Percentiles rank a stretch among this genome's conserved stretches.
Evolutionary conservation across 2,329 filamentous ascomycete species (phyloP).

Genomic region (Intubia oerlemansii): DNA sequence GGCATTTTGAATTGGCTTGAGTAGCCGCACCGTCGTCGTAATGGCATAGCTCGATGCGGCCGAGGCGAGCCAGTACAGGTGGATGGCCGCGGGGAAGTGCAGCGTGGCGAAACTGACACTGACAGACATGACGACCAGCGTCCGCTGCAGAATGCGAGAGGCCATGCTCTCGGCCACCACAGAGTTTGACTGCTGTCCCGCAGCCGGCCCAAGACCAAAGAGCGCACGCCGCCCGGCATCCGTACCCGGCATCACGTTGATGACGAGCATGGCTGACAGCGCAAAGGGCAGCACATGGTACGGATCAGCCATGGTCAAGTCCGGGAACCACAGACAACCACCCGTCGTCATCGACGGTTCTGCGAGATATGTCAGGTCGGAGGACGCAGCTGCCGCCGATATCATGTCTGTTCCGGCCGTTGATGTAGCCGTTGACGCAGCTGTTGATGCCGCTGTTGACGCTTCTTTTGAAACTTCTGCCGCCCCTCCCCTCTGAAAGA

Average conservation of each 20-base stretch:
- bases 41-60: constrained; percentile 10
- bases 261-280: constrained; percentile 15
- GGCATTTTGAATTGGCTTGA: constrained; percentile 10
- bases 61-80: constrained; percentile 22
- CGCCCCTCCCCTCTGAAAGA: constrained; percentile 9
- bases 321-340: constrained; percentile 32
- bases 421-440: constrained; percentile 1
- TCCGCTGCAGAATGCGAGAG: constrained; percentile 10
- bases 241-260: constrained; percentile 14
- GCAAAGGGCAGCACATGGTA: constrained; percentile 23
- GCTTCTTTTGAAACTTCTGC: constrained; percentile 1
- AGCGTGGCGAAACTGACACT: constrained; percentile 16
- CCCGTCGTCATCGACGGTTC: constrained; percentile 21
- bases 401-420: background rate
- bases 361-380: background rate
- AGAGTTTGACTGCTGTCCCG: background rate
- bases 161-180: background rate
- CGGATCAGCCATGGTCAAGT: constrained; percentile 30
- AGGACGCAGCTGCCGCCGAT: background rate
- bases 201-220: constrained; percentile 8
- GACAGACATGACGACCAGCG: constrained; percentile 12
- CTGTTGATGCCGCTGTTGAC: background rate
- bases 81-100: constrained; percentile 19
- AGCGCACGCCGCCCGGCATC: constrained; percentile 8
- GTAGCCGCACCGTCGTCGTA: constrained; percentile 6